Evolutionary conservation across 768 basidiomycete genomes (phyloP).

Genomic region (Naganishia randhawae): DNA sequence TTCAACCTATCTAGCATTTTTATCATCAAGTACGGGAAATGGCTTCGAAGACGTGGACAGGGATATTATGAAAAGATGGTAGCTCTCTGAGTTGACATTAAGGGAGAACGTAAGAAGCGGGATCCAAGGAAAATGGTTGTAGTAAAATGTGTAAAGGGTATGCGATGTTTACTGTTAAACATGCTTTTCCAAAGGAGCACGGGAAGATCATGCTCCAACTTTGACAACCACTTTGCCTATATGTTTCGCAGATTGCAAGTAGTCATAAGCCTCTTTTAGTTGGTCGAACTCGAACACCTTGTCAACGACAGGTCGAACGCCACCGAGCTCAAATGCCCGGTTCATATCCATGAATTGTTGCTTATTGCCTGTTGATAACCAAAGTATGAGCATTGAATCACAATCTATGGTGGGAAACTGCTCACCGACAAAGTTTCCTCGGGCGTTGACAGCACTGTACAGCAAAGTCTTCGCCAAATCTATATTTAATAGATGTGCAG

Average conservation of each 20-base stretch:
- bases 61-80: constrained; percentile 3
- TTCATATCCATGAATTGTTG: constrained; percentile 63
- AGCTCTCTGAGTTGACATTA: not conserved
- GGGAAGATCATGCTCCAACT: constrained; percentile 44
- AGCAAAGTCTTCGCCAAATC: constrained; percentile 52
- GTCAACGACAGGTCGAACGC: constrained; percentile 58
- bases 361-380: constrained; percentile 47
- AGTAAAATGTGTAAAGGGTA: too few relatives aligned
- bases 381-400: too few relatives aligned
- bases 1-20: constrained; percentile 20
- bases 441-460: constrained; percentile 50
- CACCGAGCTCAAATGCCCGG: constrained; percentile 54
- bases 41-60: not conserved
- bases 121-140: too few relatives aligned
- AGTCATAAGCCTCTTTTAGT: constrained; percentile 57
- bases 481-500: not conserved
- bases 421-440: constrained; percentile 41
- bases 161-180: too few relatives aligned
- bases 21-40: constrained; percentile 27
- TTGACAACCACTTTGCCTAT: constrained; percentile 63
- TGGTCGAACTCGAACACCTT: constrained; percentile 62
- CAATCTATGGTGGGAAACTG: too few relatives aligned
- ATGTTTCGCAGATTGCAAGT: constrained; percentile 59
- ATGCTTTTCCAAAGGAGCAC: too few relatives aligned
- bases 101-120: too few relatives aligned